Percentiles rank a stretch among this genome's conserved stretches.
Conservation (phyloP, 176 grass and related monocot species). For the Carex littledalei region DNA sequence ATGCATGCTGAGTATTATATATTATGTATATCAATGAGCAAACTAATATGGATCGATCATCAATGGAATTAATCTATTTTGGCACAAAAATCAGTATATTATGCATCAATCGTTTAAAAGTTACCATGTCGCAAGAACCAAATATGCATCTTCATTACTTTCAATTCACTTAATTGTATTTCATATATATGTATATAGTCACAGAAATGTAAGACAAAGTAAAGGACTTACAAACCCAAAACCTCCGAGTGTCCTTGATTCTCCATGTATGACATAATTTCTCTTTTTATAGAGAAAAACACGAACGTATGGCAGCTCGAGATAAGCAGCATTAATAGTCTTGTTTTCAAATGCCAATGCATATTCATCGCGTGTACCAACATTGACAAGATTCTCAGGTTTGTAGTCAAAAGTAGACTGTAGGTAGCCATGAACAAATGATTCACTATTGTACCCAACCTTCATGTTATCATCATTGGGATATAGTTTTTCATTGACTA, state of each 20-base stretch:
- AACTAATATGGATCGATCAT: no score
- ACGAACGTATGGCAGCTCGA: slow-evolving; percentile 18
- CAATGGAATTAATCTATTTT: no score
- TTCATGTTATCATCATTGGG: background rate
- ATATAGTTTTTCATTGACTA: slow-evolving; percentile 2
- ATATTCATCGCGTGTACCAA: background rate
- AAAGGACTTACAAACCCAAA: slow-evolving; percentile 22
- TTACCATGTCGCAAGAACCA: no score
- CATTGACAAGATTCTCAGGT: background rate
- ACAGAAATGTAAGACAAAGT: background rate
- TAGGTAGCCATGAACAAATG: slow-evolving; percentile 15
- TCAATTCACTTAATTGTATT: no score
- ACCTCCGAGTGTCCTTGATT: slow-evolving; percentile 9
- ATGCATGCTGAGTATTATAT: no score
- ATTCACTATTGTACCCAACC: background rate
- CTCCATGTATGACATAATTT: background rate
- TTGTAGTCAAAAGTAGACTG: background rate
- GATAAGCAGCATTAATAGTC: slow-evolving; percentile 8
- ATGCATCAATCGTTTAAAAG: no score
- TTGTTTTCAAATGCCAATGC: background rate
- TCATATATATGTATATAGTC: no score
- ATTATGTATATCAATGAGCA: no score
- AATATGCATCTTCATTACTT: no score
- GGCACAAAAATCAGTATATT: no score
- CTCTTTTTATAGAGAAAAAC: background rate